Evolutionary conservation across 352 stramenopile genomes (phyloP).

Genomic region (Aphanomyces euteiches): DNA sequence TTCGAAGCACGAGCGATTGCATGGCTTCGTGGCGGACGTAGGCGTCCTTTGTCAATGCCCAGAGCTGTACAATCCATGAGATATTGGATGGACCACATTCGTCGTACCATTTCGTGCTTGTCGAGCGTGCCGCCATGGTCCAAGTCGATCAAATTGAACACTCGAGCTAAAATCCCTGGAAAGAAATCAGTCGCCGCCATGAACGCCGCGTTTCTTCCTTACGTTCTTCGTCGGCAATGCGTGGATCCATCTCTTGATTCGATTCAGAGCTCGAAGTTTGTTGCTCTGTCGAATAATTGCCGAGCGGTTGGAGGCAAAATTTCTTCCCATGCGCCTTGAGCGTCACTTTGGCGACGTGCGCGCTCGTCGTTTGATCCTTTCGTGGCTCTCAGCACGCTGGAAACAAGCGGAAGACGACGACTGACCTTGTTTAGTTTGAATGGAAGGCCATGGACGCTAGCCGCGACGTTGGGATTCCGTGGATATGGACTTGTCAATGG

Average conservation of each 20-base stretch:
- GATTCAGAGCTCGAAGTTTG: no score
- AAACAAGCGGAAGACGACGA: no score
- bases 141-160: constrained; percentile 65
- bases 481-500: constrained; percentile 1
- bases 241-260: neutral
- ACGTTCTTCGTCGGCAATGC: constrained; percentile 21
- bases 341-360: neutral
- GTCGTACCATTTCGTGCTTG: constrained; percentile 47
- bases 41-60: constrained; percentile 56
- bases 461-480: neutral
- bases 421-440: constrained; percentile 14
- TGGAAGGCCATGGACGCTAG: constrained; percentile 14
- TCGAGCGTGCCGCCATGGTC: constrained; percentile 62
- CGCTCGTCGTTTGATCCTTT: no score
- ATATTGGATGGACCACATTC: neutral
- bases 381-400: no score
- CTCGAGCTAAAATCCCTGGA: constrained; percentile 35
- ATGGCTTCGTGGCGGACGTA: constrained; percentile 50
- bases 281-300: no score
- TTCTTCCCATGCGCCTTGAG: neutral
- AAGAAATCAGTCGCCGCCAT: neutral
- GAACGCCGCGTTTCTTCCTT: neutral
- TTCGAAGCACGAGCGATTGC: constrained; percentile 43
- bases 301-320: neutral
- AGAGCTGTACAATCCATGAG: constrained; percentile 30